Base-by-base conservation (phyloP, 768 basidiomycete species). In the Amanita rubescens region DNA sequence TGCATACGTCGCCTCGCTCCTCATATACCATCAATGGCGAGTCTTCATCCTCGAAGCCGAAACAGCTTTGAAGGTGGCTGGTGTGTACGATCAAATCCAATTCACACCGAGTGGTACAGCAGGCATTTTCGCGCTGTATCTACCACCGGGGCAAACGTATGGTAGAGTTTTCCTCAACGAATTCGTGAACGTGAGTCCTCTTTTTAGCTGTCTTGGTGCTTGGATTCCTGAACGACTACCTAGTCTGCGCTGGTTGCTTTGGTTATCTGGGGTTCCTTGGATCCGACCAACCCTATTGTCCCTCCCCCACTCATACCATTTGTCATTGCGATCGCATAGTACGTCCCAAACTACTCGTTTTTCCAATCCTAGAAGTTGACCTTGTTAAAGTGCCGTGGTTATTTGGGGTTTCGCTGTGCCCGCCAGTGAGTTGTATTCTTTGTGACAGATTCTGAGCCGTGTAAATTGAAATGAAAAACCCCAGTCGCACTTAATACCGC, bases 401-500 rank as follows among this genome's bases (percentile, higher is more conserved):
- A 75, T 85, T 55, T 86, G 84, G 83, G 79, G 82, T 35, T 87
- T 70, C 62, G 69, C 78, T 4, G 68, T 75, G 2, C 69, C 73
- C 33, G 75, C 76, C 20, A 65, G 81, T 82, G 59, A 61, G 71
- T 62, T 55, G n/a, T 51, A 24, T 15, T 14, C 55, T 33, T 24
- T 14, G 27, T 6, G 39, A 30, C 15, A 27, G 2, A 17, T 17
- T 5, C n/a, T n/a, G 27, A n/a, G n/a, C 12, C 17, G 17, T 17
- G 27, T 10, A 9, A 27, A 17, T 27, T 14, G 6, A 34, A 37
- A 12, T 33, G n/a, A n/a, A n/a, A n/a, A 24, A 55, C 43, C n/a
- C 8, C 53, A 81, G 77, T 87, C 42, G 73, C 81, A 12, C 71
- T 84, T 32, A 88, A 88, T 64, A 67, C 81, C 3, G 83, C 84